Conservation (phyloP, 345 rosid species). For the Aegle marmelos region DNA sequence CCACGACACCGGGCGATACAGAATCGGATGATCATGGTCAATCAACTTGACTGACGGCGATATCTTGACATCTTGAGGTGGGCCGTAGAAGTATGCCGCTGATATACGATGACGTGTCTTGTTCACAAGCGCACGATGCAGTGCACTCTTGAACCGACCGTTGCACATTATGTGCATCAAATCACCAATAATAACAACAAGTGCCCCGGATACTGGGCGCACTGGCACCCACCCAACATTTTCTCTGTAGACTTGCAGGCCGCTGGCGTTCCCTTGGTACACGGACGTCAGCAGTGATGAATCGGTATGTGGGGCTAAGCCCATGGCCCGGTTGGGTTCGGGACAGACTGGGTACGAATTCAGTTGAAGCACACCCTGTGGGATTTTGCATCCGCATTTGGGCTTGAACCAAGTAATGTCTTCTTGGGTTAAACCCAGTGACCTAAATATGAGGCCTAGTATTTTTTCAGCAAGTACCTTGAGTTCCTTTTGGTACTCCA, state of each 20-base stretch:
- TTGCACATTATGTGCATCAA: conserved; percentile 42
- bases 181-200: conserved; percentile 45
- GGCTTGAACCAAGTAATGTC: conserved; percentile 34
- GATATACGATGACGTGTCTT: conserved; percentile 41
- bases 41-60: conserved; percentile 27
- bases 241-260: conserved; percentile 32
- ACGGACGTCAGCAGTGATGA: conserved; percentile 44
- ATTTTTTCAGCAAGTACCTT: conserved; percentile 27
- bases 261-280: conserved; percentile 35
- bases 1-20: conserved; percentile 38
- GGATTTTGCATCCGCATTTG: conserved; percentile 6
- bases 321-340: conserved; percentile 47
- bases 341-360: conserved; percentile 60
- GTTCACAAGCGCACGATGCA: conserved; percentile 47
- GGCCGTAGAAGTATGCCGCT: conserved; percentile 41
- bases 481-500: conserved; percentile 36
- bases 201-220: conserved; percentile 27
- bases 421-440: conserved; percentile 41
- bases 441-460: conserved; percentile 31
- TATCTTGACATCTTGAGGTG: conserved; percentile 30
- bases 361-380: conserved; percentile 37
- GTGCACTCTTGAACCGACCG: conserved; percentile 38
- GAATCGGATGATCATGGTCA: conserved; percentile 37
- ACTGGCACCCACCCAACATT: conserved; percentile 41
- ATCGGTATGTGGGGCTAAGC: conserved; percentile 52